Conservation (phyloP, 805 yeast genomes). For the Kockiozyma suomiensis region DNA sequence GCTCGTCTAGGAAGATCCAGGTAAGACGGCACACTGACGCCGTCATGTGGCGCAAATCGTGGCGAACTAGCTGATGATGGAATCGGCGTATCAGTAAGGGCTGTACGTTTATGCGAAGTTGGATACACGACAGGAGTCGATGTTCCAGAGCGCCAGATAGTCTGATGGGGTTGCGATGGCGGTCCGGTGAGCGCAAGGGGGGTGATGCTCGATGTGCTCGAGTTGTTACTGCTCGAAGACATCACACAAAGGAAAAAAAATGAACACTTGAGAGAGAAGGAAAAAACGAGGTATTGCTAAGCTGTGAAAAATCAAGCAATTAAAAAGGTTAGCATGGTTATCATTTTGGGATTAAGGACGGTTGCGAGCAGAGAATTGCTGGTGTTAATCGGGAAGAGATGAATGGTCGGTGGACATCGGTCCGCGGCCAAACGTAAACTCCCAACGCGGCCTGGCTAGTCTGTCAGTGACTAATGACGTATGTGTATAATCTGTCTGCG, state of each 20-base stretch:
- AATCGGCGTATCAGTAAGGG: conserved; percentile 32
- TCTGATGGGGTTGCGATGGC: background rate
- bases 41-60: conserved; percentile 16
- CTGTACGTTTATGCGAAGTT: conserved; percentile 17
- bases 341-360: background rate
- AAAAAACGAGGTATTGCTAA: background rate
- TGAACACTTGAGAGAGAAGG: background rate
- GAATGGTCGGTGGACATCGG: conserved; percentile 1
- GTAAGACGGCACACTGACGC: conserved; percentile 17
- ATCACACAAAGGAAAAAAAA: background rate
- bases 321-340: too few species aligned
- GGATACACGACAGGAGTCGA: conserved; percentile 25
- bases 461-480: background rate
- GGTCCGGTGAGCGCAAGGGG: conserved; percentile 17
- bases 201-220: conserved; percentile 15
- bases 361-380: too few species aligned
- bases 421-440: background rate
- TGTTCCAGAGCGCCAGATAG: conserved; percentile 10
- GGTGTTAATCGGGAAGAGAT: background rate
- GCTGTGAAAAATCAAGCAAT: background rate
- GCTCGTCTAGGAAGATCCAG: conserved; percentile 52
- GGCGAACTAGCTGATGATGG: conserved; percentile 30
- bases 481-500: background rate
- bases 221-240: conserved; percentile 15
- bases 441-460: background rate